Evolutionary conservation across 805 yeast species (phyloP).

Genomic region (Yarrowia sp.): DNA sequence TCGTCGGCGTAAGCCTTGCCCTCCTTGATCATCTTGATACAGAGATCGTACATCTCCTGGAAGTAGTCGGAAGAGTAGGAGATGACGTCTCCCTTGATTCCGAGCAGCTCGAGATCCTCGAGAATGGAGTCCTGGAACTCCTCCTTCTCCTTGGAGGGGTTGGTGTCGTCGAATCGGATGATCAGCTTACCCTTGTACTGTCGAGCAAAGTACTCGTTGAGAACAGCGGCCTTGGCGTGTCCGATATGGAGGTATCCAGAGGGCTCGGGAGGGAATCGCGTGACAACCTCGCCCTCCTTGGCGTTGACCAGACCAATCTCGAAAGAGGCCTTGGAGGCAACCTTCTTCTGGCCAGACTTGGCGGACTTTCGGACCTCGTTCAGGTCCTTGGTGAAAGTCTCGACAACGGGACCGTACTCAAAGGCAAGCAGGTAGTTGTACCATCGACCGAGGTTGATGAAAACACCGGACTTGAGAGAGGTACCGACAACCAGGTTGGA

Average conservation of each 20-base stretch:
- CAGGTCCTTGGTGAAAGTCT: constrained; percentile 68
- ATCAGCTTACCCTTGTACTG: constrained; percentile 95
- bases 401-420: constrained; percentile 73
- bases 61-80: constrained; percentile 96
- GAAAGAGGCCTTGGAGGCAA: constrained; percentile 90
- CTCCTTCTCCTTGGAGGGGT: constrained; percentile 93
- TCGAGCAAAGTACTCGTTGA: constrained; percentile 96
- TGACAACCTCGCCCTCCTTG: constrained; percentile 91
- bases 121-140: constrained; percentile 94
- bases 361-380: constrained; percentile 76
- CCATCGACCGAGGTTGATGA: constrained; percentile 92
- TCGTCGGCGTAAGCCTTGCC: constrained; percentile 98
- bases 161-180: constrained; percentile 97
- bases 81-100: constrained; percentile 87
- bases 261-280: constrained; percentile 99
- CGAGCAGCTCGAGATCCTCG: constrained; percentile 88
- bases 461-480: constrained; percentile 81
- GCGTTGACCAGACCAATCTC: constrained; percentile 95
- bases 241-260: constrained; percentile 99
- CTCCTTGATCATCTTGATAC: constrained; percentile 85
- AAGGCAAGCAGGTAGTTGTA: constrained; percentile 72
- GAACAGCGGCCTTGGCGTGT: constrained; percentile 97
- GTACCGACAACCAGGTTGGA: constrained; percentile 94
- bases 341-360: constrained; percentile 74
- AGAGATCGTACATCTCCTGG: constrained; percentile 85